Evolutionary conservation across 148 eudicot species (phyloP), one percentile per base, ranked within the genome.

Genomic region (Beta vulgaris): DNA sequence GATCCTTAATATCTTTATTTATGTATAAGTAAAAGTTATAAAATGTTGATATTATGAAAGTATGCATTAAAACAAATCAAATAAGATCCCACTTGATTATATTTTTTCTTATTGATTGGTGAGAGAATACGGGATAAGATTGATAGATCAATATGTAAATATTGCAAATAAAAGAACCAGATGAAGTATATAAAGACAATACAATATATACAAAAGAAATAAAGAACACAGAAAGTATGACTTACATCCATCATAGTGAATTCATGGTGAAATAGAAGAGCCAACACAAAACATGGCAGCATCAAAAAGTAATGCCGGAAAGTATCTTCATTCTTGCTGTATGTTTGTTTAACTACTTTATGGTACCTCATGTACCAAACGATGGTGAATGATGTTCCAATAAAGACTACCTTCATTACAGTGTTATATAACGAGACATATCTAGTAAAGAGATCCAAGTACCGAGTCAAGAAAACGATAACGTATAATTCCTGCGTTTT

Each of bases 291-390:
- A 73, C 85, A 81, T 11, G 85, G 82, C 43, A 64, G 84, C 63
- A 83, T 21, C 54, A 85, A 79, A 64, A 78, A 77, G 72, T 85
- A 83, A 66, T 87, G 88, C 53, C 74, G 75, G 48, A 85, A 83
- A n/a, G 85, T 83, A 63, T 87, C 90, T 79, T 83, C 78, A 57
- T 69, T 78, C 43, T 80, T 84, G 83, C 72, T 77, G 81, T 85
- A 81, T 29, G 90, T 83, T 66, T 81, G 88, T 60, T 83, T 85
- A 44, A 87, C 90, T 18, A 82, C 85, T 69, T 79, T 83, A 68
- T 87, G 90, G 74, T 74, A 81, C 69, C 82, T 85, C 85, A 87
- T 85, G 80, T 85, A 87, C 86, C 88, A 87, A 48, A 87, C 88
- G 59, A 87, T 85, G 42, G 84, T 78, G 12, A 85, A 51, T 5